Conservation (phyloP, 768 basidiomycete genomes). For the Auricularia heimuer region DNA sequence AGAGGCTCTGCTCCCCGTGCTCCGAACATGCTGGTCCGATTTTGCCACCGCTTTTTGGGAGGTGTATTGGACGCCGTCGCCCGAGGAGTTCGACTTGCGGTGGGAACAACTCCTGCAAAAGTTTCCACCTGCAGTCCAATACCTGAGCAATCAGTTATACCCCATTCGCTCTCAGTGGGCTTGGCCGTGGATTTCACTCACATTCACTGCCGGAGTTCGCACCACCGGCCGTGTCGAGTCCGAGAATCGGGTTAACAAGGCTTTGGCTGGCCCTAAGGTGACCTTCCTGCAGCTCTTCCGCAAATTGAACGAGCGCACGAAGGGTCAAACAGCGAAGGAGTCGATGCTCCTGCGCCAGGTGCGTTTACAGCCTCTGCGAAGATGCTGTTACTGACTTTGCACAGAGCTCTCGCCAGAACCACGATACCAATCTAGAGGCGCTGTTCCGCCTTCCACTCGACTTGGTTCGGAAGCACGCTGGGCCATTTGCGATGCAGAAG, state of each 20-base stretch:
- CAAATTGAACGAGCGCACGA: slow-evolving; percentile 17
- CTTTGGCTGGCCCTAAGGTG: slow-evolving; percentile 18
- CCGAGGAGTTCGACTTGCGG: slow-evolving; percentile 11
- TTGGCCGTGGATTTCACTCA: slow-evolving; percentile 21
- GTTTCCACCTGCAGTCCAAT: slow-evolving; percentile 13
- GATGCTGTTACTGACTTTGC: background rate
- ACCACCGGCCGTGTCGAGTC: slow-evolving; percentile 25
- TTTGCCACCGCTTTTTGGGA: slow-evolving; percentile 23
- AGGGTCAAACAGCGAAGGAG: slow-evolving; percentile 13
- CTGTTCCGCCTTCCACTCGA: slow-evolving; percentile 19
- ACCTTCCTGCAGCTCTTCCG: slow-evolving; percentile 16
- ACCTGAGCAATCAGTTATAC: slow-evolving; percentile 22
- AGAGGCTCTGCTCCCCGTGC: no score
- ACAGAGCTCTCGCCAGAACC: slow-evolving; percentile 20
- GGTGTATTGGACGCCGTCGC: slow-evolving; percentile 22
- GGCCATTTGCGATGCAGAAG: slow-evolving; percentile 23
- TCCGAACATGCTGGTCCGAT: slow-evolving; percentile 9
- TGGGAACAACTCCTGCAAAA: background rate
- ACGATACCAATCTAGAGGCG: slow-evolving; percentile 18
- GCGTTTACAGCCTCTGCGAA: background rate
- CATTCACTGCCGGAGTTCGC: slow-evolving; percentile 25
- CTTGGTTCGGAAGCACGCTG: slow-evolving; percentile 17
- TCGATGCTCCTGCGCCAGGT: slow-evolving; percentile 11
- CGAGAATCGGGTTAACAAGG: slow-evolving; percentile 23
- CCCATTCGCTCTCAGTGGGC: slow-evolving; percentile 25